Evolutionary conservation across 1,139 yeast species (phyloP).

Genomic region (Yamadazyma aaseri): DNA sequence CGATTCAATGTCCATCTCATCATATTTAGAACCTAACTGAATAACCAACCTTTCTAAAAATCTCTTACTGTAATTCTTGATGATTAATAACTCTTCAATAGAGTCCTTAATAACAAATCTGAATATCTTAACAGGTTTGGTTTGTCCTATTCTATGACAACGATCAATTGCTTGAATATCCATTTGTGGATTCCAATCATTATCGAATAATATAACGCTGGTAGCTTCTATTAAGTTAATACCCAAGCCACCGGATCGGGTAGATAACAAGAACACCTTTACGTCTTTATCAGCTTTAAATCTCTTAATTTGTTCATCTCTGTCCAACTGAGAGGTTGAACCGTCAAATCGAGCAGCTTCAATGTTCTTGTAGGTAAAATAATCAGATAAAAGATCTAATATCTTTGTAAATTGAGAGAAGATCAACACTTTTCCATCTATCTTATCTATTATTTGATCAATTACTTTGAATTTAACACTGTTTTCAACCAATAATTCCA

Average conservation of each 20-base stretch:
- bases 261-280: conserved; percentile 69
- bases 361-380: conserved; percentile 42
- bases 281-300: conserved; percentile 42
- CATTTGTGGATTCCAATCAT: conserved; percentile 97
- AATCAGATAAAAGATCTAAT: conserved; percentile 74
- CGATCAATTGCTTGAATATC: conserved; percentile 96
- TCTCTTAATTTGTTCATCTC: conserved; percentile 60
- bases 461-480: conserved; percentile 74
- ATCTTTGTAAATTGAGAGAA: conserved; percentile 83
- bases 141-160: conserved; percentile 91
- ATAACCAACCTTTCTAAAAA: conserved; percentile 80
- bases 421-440: conserved; percentile 62
- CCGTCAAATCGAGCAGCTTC: conserved; percentile 75
- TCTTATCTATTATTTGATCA: conserved; percentile 55
- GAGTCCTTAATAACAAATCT: conserved; percentile 76
- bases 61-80: conserved; percentile 76
- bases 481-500: conserved; percentile 35
- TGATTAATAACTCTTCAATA: conserved; percentile 76
- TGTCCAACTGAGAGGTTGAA: conserved; percentile 56
- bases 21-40: conserved; percentile 56
- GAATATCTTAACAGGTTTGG: conserved; percentile 75
- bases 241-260: conserved; percentile 95
- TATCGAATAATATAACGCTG: conserved; percentile 84
- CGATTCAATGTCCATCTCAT: conserved; percentile 19
- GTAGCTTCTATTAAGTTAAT: conserved; percentile 85